A percentile compares a stretch with the other conserved stretches of the same genome.
phyloP scores from a whole-genome alignment of 129 eudicot species.

The Flaveria robusta region DNA sequence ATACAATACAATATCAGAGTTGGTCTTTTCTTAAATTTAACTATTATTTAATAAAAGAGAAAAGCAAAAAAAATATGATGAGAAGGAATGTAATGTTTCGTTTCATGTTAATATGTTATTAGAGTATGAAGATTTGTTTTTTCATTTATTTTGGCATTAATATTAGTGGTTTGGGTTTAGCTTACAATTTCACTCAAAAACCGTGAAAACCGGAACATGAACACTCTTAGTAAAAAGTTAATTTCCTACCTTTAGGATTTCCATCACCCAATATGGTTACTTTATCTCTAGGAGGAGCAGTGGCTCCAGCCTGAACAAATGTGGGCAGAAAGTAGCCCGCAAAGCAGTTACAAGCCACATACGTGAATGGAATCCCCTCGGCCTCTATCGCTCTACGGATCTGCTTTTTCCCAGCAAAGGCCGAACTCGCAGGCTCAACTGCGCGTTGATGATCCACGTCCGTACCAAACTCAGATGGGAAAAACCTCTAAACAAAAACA shows the following conservation, averaged over 20 bases:
- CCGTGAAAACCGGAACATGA: too few relatives aligned
- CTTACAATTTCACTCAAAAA: too few relatives aligned
- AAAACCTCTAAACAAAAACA: constrained; percentile 52
- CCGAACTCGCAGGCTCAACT: constrained; percentile 60
- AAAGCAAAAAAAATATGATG: too few relatives aligned
- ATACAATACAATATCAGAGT: too few relatives aligned
- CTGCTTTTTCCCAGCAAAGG: constrained; percentile 46
- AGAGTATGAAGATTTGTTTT: too few relatives aligned
- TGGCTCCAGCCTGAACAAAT: constrained; percentile 55
- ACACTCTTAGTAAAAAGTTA: too few relatives aligned
- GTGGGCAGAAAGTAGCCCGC: constrained; percentile 66
- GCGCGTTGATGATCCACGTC: constrained; percentile 66
- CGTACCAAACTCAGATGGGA: constrained; percentile 81
- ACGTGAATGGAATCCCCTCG: constrained; percentile 61
- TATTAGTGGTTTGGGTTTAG: too few relatives aligned
- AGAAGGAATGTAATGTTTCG: too few relatives aligned
- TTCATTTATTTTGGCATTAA: too few relatives aligned
- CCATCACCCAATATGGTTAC: constrained; percentile 70
- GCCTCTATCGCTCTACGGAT: constrained; percentile 68
- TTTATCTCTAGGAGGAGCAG: constrained; percentile 71
- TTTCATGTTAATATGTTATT: too few relatives aligned
- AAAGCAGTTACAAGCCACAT: constrained; percentile 55
- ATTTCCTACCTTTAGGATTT: constrained; percentile 55
- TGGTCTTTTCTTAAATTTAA: too few relatives aligned
- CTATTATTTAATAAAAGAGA: too few relatives aligned